Percentiles rank a stretch among this genome's conserved stretches.
These are phyloP conservation scores for Fusarium anguioides DNA, from an alignment of 2,329 filamentous ascomycete genomes.

Conservation along the genomic window DNA sequence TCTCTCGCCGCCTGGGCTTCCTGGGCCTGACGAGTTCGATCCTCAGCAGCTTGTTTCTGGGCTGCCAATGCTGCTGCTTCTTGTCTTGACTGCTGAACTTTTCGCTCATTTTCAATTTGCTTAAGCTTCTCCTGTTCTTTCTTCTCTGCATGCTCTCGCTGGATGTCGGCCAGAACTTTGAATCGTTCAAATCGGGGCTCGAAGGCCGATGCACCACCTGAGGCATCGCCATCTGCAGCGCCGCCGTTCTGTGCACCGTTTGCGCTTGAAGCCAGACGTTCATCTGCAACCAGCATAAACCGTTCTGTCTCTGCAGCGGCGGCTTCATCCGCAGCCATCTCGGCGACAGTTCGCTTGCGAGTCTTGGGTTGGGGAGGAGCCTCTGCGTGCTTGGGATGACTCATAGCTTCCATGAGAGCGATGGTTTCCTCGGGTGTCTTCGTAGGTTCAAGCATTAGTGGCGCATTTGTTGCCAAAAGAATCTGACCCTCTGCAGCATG, in stretches of 20 bases:
- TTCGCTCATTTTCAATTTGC: constrained; percentile 69
- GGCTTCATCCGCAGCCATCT: constrained; percentile 95
- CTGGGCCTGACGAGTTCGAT: constrained; percentile 54
- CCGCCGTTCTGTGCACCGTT: constrained; percentile 67
- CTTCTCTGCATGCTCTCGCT: constrained; percentile 79
- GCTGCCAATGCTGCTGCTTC: constrained; percentile 58
- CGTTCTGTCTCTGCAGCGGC: constrained; percentile 88
- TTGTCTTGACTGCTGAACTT: constrained; percentile 59
- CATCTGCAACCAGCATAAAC: constrained; percentile 93
- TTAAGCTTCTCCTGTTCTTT: constrained; percentile 80
- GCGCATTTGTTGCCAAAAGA: constrained; percentile 76
- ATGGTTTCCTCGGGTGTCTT: constrained; percentile 76
- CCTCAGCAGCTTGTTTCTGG: constrained; percentile 57
- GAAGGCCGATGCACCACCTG: constrained; percentile 77
- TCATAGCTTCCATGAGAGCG: constrained; percentile 74
- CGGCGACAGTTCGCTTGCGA: constrained; percentile 91
- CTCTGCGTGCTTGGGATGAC: constrained; percentile 81
- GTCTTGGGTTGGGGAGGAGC: constrained; percentile 86
- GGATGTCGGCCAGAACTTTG: constrained; percentile 89
- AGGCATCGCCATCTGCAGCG: constrained; percentile 76
- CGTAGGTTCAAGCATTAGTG: constrained; percentile 82
- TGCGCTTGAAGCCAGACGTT: constrained; percentile 74
- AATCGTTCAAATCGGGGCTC: constrained; percentile 91
- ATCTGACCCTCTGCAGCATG: constrained; percentile 81
- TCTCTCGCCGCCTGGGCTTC: constrained; percentile 51